Conservation (phyloP, 805 yeast species). For the Yarrowia sp. region DNA sequence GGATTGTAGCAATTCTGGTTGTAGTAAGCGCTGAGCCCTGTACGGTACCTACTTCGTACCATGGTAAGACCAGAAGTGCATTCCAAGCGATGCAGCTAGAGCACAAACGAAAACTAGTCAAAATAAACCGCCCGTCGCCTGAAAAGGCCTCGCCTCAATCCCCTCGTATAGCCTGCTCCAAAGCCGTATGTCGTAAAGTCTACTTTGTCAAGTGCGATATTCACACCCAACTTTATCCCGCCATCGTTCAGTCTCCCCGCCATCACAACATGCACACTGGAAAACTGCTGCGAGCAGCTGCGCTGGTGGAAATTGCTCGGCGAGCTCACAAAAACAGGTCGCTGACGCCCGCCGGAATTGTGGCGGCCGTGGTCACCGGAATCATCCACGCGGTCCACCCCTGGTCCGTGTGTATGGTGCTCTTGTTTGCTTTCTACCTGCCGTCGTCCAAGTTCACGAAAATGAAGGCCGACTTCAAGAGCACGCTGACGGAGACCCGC, state of each 20-base stretch:
- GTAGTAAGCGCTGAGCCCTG: too few relatives aligned
- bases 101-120: too few relatives aligned
- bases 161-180: too few relatives aligned
- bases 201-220: not conserved
- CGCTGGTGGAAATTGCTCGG: constrained; percentile 28
- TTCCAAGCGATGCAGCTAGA: too few relatives aligned
- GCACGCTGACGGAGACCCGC: constrained; percentile 31
- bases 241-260: not conserved
- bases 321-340: constrained; percentile 42
- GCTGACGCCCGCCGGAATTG: constrained; percentile 42
- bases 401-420: constrained; percentile 39
- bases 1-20: too few relatives aligned
- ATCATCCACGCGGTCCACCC: constrained; percentile 44
- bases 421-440: constrained; percentile 42
- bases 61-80: too few relatives aligned
- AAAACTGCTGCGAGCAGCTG: constrained; percentile 7
- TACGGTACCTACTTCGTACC: too few relatives aligned
- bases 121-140: too few relatives aligned
- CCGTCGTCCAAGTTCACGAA: constrained; percentile 45
- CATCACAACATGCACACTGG: constrained; percentile 19
- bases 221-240: not conserved
- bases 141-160: too few relatives aligned
- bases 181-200: too few relatives aligned
- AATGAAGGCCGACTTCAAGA: constrained; percentile 42
- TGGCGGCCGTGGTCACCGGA: constrained; percentile 43